Base-by-base conservation (phyloP, 148 eudicot genomes). In the Oxyria digyna region DNA sequence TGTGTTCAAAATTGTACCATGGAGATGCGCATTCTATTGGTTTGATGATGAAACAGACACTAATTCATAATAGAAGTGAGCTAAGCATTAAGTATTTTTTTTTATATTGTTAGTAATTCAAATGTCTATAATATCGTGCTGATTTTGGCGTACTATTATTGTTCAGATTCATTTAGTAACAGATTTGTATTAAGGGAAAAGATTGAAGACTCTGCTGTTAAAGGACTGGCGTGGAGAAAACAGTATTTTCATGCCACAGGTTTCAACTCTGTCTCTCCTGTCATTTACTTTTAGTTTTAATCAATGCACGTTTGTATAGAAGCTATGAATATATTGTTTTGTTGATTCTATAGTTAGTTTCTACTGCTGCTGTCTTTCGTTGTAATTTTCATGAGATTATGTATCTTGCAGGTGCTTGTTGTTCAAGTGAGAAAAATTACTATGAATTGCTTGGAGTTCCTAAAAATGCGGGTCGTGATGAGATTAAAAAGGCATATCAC, bases 401-500 rank as follows among this genome's bases (percentile, higher is more conserved):
- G 75, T 66, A 32, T 73, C 42, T 40, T 74, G 31, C 79, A 93
- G 98, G 95, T 55, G 33, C 72, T 38, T 68, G 75, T 55, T 74
- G 52, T 24, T 74, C 85, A 5, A 79, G 69, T 18, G 74, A 79
- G 35, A 74, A 76, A 23, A 85, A 85, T 81, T 85, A 85, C 73
- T 93, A 93, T 73, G 88, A 87, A 17, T 52, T 86, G 65, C 82
- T 93, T 43, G 96, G 98, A 50, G 87, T 93, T 70, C 57, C 95
- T 42, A 72, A 78, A 69, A 73, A 74, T 78, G 96, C 96, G 43
- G 75, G 81, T 35, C 83, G 70, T 67, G 90, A 90, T 76, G 90
- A 93, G 76, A 89, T 93, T 75, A 87, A 81, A 74, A 90, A 89
- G 80, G 91, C 95, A 72, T 93, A 80, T 79, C 98, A 83, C 71